These are phyloP conservation scores for Jasminum sambac DNA, from an alignment of 257 asterid genomes.

Conservation along the genomic window DNA sequence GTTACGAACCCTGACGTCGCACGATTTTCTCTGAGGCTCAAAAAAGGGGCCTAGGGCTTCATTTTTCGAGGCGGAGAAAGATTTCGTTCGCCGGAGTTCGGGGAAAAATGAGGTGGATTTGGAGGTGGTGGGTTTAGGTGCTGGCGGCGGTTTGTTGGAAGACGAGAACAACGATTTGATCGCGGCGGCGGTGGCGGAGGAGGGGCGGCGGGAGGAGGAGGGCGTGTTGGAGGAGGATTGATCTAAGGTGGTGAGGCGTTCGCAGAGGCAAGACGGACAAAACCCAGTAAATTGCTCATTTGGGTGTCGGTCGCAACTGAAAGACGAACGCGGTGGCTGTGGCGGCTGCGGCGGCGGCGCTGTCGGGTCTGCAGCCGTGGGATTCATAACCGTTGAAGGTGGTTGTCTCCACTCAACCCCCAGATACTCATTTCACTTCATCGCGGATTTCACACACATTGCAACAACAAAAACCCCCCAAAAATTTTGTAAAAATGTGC, in stretches of 20 bases:
- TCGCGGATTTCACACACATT: neutral
- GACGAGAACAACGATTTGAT: slow-evolving; percentile 63
- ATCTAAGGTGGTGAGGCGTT: slow-evolving; percentile 78
- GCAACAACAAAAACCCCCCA: neutral
- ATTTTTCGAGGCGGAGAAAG: slow-evolving; percentile 82
- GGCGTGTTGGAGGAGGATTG: slow-evolving; percentile 57
- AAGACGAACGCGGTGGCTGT: slow-evolving; percentile 89
- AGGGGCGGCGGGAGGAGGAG: slow-evolving; percentile 77
- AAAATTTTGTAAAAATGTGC: neutral
- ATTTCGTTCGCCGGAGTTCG: slow-evolving; percentile 81
- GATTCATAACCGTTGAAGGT: slow-evolving; percentile 66
- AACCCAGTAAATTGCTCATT: slow-evolving; percentile 76
- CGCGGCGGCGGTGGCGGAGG: slow-evolving; percentile 70
- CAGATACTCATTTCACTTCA: slow-evolving; percentile 35
- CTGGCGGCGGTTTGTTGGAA: slow-evolving; percentile 43
- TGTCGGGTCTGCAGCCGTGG: slow-evolving; percentile 68
- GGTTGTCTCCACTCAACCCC: slow-evolving; percentile 37
- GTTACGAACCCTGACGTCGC: slow-evolving; percentile 77
- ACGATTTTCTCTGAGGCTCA: slow-evolving; percentile 87
- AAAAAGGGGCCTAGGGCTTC: slow-evolving; percentile 59
- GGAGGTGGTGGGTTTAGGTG: slow-evolving; percentile 36
- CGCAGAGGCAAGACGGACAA: slow-evolving; percentile 90
- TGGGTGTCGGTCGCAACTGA: slow-evolving; percentile 89
- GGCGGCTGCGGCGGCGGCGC: slow-evolving; percentile 79
- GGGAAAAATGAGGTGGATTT: slow-evolving; percentile 56